These are phyloP conservation scores for Phytophthora agathidicida DNA, from an alignment of 352 stramenopile species.

Conservation along the genomic window DNA sequence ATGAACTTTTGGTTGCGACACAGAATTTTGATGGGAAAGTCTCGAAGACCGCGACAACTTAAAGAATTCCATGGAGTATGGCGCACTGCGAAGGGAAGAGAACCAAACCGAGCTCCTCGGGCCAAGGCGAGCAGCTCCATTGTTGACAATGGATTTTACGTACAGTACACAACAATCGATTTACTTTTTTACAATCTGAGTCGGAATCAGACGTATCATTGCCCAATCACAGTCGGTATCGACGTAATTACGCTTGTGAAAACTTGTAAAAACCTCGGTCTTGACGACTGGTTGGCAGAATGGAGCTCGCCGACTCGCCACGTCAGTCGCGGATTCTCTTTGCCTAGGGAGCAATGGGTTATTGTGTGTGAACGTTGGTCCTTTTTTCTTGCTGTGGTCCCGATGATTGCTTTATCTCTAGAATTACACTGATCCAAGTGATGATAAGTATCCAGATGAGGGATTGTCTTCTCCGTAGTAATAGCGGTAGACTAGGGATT, in stretches of 20 bases:
- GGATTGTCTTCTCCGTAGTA: constrained; percentile 20
- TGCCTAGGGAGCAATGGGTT: background rate
- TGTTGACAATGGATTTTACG: too few species aligned
- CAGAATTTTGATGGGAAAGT: constrained; percentile 69
- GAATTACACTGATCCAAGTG: constrained; percentile 78
- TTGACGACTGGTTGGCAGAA: constrained; percentile 26
- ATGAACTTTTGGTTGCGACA: constrained; percentile 73
- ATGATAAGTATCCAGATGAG: constrained; percentile 68
- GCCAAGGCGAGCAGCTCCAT: constrained; percentile 25
- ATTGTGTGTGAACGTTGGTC: background rate
- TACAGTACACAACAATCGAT: too few species aligned
- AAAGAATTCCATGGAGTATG: constrained; percentile 10
- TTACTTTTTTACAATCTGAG: too few species aligned
- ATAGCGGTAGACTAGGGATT: background rate
- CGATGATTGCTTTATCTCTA: constrained; percentile 57
- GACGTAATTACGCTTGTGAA: constrained; percentile 30
- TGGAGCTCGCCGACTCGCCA: background rate
- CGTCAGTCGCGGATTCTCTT: constrained; percentile 19
- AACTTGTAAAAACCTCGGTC: too few species aligned
- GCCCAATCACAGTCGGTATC: too few species aligned
- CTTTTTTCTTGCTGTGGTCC: constrained; percentile 15
- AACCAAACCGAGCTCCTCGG: background rate
- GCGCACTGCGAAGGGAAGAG: background rate
- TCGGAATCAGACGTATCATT: too few species aligned
- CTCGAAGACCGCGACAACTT: constrained; percentile 39